phyloP scores from a whole-genome alignment of 257 asterid genomes.

The Solanum paucissectum region DNA sequence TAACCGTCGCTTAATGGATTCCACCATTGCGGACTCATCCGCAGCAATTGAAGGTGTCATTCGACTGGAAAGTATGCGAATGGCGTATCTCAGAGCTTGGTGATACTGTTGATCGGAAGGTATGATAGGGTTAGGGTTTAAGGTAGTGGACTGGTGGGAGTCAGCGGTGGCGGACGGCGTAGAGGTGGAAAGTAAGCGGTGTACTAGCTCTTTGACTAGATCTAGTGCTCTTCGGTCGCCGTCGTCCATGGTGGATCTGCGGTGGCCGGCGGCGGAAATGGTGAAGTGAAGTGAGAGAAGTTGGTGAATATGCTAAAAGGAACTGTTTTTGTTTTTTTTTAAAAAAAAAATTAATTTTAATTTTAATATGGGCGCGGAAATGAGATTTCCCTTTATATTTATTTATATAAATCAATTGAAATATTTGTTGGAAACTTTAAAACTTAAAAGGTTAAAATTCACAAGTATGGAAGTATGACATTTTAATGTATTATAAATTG shows the following conservation, averaged over 20 bases:
- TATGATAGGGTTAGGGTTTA: slow-evolving; percentile 35
- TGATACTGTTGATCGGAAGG: slow-evolving; percentile 32
- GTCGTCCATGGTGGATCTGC: slow-evolving; percentile 44
- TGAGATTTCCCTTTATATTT: neutral
- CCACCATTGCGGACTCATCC: slow-evolving; percentile 74
- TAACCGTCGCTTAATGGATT: slow-evolving; percentile 82
- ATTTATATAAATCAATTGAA: neutral
- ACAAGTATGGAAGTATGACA: neutral
- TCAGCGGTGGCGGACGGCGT: neutral
- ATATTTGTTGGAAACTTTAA: neutral
- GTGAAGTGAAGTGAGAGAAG: neutral
- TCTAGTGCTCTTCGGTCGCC: slow-evolving; percentile 44
- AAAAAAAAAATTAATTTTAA: neutral
- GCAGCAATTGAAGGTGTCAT: slow-evolving; percentile 70
- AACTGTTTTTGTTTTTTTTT: neutral
- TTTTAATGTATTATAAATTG: neutral
- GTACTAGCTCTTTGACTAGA: slow-evolving; percentile 90
- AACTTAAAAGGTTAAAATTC: too few species aligned
- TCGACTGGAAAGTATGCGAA: slow-evolving; percentile 85
- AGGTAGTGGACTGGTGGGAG: neutral
- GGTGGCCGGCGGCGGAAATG: neutral
- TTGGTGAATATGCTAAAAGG: neutral
- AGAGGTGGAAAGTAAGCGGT: slow-evolving; percentile 49
- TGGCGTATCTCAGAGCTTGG: slow-evolving; percentile 68
- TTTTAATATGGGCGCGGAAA: slow-evolving; percentile 33